Percentiles rank a stretch among this genome's conserved stretches.
Evolutionary conservation across 192 early-diverging fungal species (phyloP).

Genomic region (Glomus cerebriforme): DNA sequence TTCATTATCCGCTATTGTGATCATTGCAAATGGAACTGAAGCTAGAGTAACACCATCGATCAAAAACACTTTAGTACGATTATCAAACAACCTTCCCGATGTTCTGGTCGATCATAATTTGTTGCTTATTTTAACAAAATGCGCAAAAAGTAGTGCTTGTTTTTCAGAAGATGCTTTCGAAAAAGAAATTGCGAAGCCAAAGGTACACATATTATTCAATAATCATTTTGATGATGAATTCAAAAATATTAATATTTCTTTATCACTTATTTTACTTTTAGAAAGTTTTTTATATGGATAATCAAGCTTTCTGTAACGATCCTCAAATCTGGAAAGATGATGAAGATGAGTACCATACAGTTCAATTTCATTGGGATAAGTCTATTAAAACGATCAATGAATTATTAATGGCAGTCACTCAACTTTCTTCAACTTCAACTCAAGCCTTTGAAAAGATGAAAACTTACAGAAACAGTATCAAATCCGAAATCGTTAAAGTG

Average conservation of each 20-base stretch:
- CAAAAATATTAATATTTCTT: not conserved
- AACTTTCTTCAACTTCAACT: slow-evolving; percentile 1
- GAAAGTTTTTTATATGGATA: slow-evolving; percentile 11
- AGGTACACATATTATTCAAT: not conserved
- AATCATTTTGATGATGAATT: not conserved
- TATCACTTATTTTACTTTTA: not conserved
- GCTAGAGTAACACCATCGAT: not conserved
- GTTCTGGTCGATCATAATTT: not conserved
- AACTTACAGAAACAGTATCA: not conserved
- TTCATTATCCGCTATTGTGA: slow-evolving; percentile 13
- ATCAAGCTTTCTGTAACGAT: slow-evolving; percentile 7
- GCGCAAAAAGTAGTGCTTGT: not conserved
- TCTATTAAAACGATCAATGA: not conserved
- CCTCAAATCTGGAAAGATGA: slow-evolving; percentile 17
- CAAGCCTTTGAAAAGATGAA: not conserved
- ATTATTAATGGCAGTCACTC: not conserved
- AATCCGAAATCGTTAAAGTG: not conserved
- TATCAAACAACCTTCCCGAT: slow-evolving; percentile 20
- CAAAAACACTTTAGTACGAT: slow-evolving; percentile 10
- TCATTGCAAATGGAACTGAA: slow-evolving; percentile 28
- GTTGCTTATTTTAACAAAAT: slow-evolving; percentile 26
- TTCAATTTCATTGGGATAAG: slow-evolving; percentile 7
- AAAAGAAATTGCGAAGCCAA: slow-evolving; percentile 16
- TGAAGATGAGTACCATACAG: not conserved
- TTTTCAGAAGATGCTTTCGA: slow-evolving; percentile 6